phyloP scores from a whole-genome alignment of 345 rosid species.

The Boechera retrofracta region DNA sequence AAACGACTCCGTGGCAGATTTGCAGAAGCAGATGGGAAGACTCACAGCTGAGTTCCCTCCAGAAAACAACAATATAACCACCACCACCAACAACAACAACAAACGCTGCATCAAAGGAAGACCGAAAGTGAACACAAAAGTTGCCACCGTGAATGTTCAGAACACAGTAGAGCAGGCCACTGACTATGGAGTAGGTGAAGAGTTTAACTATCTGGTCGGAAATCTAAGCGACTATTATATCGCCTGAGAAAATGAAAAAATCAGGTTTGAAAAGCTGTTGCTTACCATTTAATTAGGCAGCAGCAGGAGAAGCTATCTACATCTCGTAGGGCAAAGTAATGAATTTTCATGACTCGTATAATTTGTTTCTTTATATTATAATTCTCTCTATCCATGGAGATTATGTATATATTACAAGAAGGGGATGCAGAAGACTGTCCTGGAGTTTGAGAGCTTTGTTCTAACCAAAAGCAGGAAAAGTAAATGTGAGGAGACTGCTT shows the following conservation, averaged over 20 bases:
- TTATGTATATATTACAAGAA: conserved; percentile 45
- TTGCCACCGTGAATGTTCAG: conserved; percentile 45
- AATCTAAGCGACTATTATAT: conserved; percentile 65
- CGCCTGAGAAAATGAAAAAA: conserved; percentile 36
- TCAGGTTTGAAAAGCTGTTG: conserved; percentile 40
- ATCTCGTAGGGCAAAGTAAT: conserved; percentile 31
- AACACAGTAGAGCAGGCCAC: conserved; percentile 52
- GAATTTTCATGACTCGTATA: conserved; percentile 30
- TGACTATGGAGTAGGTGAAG: conserved; percentile 67
- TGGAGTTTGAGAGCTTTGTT: conserved; percentile 36
- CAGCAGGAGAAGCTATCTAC: conserved; percentile 33
- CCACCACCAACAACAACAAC: conserved; percentile 44
- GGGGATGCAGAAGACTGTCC: conserved; percentile 35
- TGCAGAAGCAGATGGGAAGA: conserved; percentile 97
- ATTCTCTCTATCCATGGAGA: conserved; percentile 32
- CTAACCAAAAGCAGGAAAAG: conserved; percentile 39
- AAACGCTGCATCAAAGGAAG: conserved; percentile 77
- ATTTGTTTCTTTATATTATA: conserved; percentile 1
- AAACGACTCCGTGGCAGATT: conserved; percentile 82
- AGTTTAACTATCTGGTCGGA: conserved; percentile 71
- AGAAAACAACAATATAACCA: conserved; percentile 47
- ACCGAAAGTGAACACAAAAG: conserved; percentile 62
- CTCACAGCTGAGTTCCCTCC: conserved; percentile 86
- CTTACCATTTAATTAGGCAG: conserved; percentile 35
- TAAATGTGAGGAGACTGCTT: conserved; percentile 32